These are phyloP conservation scores for Monascus purpureus DNA, from an alignment of 495 filamentous ascomycete genomes.

Conservation along the genomic window DNA sequence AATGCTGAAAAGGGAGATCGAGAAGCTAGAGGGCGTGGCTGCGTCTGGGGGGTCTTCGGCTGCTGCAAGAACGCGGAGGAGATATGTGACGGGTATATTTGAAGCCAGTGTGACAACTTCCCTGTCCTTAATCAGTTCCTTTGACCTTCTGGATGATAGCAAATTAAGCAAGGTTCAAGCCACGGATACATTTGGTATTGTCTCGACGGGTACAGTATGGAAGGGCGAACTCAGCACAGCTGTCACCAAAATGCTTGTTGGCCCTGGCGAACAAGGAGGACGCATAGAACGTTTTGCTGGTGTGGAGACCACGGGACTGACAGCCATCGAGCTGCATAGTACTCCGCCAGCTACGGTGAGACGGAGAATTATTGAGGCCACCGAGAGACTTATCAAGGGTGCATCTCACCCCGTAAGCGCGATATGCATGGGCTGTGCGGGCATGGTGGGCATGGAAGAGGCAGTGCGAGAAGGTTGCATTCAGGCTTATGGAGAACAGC, in stretches of 20 bases:
- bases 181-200: conserved; percentile 63
- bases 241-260: conserved; percentile 38
- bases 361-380: conserved; percentile 53
- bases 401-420: conserved; percentile 26
- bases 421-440: conserved; percentile 68
- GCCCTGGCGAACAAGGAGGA: conserved; percentile 18
- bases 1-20: conserved; percentile 32
- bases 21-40: conserved; percentile 9
- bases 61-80: conserved; percentile 12
- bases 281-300: conserved; percentile 47
- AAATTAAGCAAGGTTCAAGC: conserved; percentile 18
- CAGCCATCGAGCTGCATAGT: conserved; percentile 67
- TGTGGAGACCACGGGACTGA: conserved; percentile 71
- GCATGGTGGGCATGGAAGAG: conserved; percentile 81
- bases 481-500: conserved; percentile 44
- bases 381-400: conserved; percentile 43
- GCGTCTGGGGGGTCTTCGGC: conserved; percentile 1
- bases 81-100: conserved; percentile 72
- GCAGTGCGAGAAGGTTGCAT: conserved; percentile 59
- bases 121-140: conserved; percentile 31
- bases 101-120: conserved; percentile 59
- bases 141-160: conserved; percentile 14
- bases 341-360: conserved; percentile 49
- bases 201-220: conserved; percentile 80
- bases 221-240: conserved; percentile 52